Evolutionary conservation across 768 basidiomycete species (phyloP).

Genomic region (Suillus alpinus): DNA sequence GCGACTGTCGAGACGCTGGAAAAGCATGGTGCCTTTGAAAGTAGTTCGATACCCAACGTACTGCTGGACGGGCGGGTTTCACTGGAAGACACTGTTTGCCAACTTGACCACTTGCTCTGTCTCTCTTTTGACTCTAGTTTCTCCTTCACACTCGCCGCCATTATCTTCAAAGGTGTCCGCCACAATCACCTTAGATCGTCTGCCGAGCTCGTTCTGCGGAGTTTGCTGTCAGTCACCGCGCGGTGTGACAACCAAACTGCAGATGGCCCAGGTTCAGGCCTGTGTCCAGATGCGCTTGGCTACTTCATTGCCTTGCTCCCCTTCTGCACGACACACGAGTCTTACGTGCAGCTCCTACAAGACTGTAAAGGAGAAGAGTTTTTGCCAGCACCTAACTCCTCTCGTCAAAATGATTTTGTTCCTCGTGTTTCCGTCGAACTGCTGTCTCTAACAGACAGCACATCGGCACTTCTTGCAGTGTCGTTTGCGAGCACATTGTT

Average conservation of each 20-base stretch:
- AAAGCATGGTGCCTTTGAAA: slow-evolving; percentile 54
- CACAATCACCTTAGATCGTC: slow-evolving; percentile 60
- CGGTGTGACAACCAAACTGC: slow-evolving; percentile 34
- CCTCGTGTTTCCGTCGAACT: slow-evolving; percentile 55
- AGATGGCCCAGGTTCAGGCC: slow-evolving; percentile 41
- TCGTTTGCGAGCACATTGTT: slow-evolving; percentile 79
- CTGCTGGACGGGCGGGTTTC: slow-evolving; percentile 62
- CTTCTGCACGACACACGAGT: slow-evolving; percentile 52
- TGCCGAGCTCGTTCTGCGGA: slow-evolving; percentile 60
- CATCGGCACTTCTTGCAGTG: slow-evolving; percentile 66
- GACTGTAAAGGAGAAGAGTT: slow-evolving; percentile 58
- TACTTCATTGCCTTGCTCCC: slow-evolving; percentile 81
- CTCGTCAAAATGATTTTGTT: slow-evolving; percentile 43
- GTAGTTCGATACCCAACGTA: slow-evolving; percentile 48
- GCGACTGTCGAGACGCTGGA: slow-evolving; percentile 66
- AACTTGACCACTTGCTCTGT: slow-evolving; percentile 70
- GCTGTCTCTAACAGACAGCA: slow-evolving; percentile 60
- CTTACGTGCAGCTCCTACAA: slow-evolving; percentile 59
- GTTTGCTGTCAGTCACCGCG: slow-evolving; percentile 60
- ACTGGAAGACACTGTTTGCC: slow-evolving; percentile 65
- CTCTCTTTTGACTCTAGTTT: slow-evolving; percentile 78
- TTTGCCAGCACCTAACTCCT: slow-evolving; percentile 34
- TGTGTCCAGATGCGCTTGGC: slow-evolving; percentile 61
- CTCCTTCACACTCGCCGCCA: slow-evolving; percentile 77
- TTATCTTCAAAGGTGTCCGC: slow-evolving; percentile 86